A percentile compares a stretch with the other conserved stretches of the same genome.
These are phyloP conservation scores for Sporothrix humicola DNA, from an alignment of 2,329 filamentous ascomycete species.

Conservation along the genomic window DNA sequence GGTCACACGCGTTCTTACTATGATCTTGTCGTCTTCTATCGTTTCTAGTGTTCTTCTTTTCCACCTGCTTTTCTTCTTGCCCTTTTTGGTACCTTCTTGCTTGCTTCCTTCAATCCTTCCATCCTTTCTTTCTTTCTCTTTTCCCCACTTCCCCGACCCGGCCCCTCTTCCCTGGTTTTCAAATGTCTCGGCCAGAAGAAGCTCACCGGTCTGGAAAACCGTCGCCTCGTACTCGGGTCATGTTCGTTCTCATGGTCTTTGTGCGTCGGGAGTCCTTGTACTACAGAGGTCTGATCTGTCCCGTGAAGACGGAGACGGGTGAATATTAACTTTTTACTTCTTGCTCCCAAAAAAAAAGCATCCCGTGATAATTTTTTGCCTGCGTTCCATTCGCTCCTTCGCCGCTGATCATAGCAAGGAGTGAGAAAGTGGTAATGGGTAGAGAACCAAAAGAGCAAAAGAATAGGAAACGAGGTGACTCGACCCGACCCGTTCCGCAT, in stretches of 20 bases:
- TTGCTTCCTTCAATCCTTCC: background rate
- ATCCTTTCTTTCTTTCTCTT: background rate
- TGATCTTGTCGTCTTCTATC: background rate
- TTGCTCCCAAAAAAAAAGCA: background rate
- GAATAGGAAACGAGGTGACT: background rate
- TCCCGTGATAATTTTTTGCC: constrained; percentile 11
- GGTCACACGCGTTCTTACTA: background rate
- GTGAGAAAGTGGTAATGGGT: background rate
- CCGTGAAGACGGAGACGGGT: background rate
- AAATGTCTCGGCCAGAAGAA: constrained; percentile 10
- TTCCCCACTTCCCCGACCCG: background rate
- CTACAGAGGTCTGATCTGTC: background rate
- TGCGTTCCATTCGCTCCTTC: constrained; percentile 6
- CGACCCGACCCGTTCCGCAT: constrained; percentile 9
- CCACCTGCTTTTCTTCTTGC: background rate
- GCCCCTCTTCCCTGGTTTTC: background rate
- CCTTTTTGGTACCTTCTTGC: background rate
- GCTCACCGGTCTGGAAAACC: background rate
- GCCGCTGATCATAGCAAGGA: background rate
- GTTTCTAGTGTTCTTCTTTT: background rate
- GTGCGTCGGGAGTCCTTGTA: background rate
- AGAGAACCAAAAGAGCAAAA: too few species aligned
- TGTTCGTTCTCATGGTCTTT: background rate
- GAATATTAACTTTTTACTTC: background rate
- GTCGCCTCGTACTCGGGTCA: background rate